A percentile compares a stretch with the other conserved stretches of the same genome.
phyloP scores from a whole-genome alignment of 1,284 basidiomycete genomes.

The Volvariella volvacea region DNA sequence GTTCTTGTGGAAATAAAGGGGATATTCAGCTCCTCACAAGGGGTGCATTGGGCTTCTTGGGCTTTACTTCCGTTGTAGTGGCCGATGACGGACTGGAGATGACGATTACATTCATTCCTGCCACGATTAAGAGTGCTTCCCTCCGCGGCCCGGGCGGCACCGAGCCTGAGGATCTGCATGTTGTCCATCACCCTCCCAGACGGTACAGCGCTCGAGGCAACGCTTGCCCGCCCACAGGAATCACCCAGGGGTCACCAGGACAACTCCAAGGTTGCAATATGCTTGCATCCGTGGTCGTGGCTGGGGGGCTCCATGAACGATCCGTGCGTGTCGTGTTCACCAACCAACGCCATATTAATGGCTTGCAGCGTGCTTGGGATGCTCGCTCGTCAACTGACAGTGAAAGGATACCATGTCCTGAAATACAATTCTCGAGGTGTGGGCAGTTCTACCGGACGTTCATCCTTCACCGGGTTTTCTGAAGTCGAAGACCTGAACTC shows the following conservation, averaged over 20 bases:
- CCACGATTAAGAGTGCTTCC: too few species aligned
- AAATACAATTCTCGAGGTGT: slow-evolving; percentile 74
- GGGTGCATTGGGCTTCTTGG: too few species aligned
- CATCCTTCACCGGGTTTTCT: slow-evolving; percentile 60
- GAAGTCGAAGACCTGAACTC: slow-evolving; percentile 65
- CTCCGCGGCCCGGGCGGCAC: too few species aligned
- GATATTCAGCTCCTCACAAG: too few species aligned
- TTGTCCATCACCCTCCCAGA: background rate
- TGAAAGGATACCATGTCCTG: slow-evolving; percentile 49
- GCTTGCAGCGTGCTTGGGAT: slow-evolving; percentile 1
- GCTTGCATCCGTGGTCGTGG: slow-evolving; percentile 76
- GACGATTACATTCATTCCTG: too few species aligned
- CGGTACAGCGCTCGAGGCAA: background rate
- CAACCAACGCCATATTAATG: background rate
- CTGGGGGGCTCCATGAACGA: slow-evolving; percentile 70
- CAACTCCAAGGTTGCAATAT: slow-evolving; percentile 46
- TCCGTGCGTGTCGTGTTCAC: slow-evolving; percentile 39
- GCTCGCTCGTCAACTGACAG: slow-evolving; percentile 24
- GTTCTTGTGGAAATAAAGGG: too few species aligned
- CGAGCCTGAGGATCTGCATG: slow-evolving; percentile 1
- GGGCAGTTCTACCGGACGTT: slow-evolving; percentile 60
- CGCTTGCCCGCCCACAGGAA: background rate
- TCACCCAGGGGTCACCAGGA: background rate
- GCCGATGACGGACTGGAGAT: too few species aligned
- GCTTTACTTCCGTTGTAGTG: too few species aligned